These are phyloP conservation scores for Endocalyx cinctus DNA, from an alignment of 2,329 filamentous ascomycete species.

Conservation along the genomic window DNA sequence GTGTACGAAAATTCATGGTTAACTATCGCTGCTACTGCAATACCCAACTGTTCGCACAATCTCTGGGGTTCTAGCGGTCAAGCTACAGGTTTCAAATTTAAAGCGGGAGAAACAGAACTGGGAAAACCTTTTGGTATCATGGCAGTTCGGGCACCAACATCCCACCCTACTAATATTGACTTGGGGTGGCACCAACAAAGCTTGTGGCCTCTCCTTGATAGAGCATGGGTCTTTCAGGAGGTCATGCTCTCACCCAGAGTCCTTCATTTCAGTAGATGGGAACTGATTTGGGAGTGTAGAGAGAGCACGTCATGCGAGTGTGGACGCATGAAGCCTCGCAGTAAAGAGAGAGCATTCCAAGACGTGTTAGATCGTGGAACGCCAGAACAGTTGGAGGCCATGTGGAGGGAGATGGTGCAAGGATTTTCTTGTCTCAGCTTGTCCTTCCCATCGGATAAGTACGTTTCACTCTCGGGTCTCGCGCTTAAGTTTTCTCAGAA, in stretches of 20 bases:
- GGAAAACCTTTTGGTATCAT: no score
- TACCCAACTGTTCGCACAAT: no score
- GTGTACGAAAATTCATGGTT: slow-evolving; percentile 20
- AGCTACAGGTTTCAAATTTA: no score
- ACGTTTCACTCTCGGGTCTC: neutral
- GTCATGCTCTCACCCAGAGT: slow-evolving; percentile 1
- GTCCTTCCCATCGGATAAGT: neutral
- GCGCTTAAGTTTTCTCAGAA: neutral
- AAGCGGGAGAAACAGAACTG: no score
- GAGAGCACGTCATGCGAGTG: slow-evolving; percentile 1
- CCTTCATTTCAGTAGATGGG: neutral
- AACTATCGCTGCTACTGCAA: slow-evolving; percentile 12
- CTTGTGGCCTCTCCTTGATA: slow-evolving; percentile 1
- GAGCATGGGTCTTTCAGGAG: slow-evolving; percentile 5
- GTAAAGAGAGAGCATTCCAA: neutral
- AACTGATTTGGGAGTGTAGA: slow-evolving; percentile 2
- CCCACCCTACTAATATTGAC: neutral
- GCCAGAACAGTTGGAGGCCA: neutral
- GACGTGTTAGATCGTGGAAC: neutral
- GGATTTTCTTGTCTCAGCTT: slow-evolving; percentile 1
- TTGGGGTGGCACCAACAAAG: neutral
- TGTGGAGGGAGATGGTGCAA: slow-evolving; percentile 1
- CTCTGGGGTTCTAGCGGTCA: no score
- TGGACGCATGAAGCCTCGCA: neutral
- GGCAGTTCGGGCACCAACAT: no score